Evolutionary conservation across 2,329 filamentous ascomycete species (phyloP), one percentile per base, ranked within the genome.

Genomic region (Aureobasidium sp.): DNA sequence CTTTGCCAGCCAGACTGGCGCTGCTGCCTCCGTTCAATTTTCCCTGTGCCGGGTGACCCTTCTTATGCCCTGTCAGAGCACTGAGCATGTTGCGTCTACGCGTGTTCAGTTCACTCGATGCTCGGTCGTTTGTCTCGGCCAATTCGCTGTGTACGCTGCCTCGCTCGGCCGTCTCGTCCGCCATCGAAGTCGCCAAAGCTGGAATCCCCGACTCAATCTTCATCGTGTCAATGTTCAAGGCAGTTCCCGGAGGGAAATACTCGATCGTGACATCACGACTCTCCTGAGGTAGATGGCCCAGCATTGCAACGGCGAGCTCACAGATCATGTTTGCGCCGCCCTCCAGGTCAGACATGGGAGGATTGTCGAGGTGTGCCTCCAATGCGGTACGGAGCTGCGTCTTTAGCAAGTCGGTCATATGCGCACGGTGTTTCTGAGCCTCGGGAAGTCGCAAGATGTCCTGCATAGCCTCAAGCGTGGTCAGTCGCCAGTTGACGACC

Each of bases 271-370:
- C 90, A 70, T 97, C 94, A 66, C 94, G 85, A 67, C 90, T 94
- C 75, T 99, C 94, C 42, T 96, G 77, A 0, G 94, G 93, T 49
- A 97, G 77, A 72, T 97, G 95, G 63, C 87, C 84, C 0, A 90
- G 85, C 66, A 99, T 91, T 64, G 87, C 88, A 33, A 97, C 83
- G 0, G 92, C 91, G 56, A 97, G 82, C 75, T 97, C 92, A 60
- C 97, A 83, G 72, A 99, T 97, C 86, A 94, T 96, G 60, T 87
- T 86, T 2, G 92, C 89, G 65, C 90, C 91, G 57, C 90, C 91
- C 66, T 93, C 87, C n/a, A 97, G 82, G 9, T 91, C 92, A 1
- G 86, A 76, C 0, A 91, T 90, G 0, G 90, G 83, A 1, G 91
- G 90, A 12, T 90, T 88, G 62, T 85, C 82, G 53, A 97, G 80